phyloP scores from a whole-genome alignment of 1,284 basidiomycete species.

The Spongiforma sp. region DNA sequence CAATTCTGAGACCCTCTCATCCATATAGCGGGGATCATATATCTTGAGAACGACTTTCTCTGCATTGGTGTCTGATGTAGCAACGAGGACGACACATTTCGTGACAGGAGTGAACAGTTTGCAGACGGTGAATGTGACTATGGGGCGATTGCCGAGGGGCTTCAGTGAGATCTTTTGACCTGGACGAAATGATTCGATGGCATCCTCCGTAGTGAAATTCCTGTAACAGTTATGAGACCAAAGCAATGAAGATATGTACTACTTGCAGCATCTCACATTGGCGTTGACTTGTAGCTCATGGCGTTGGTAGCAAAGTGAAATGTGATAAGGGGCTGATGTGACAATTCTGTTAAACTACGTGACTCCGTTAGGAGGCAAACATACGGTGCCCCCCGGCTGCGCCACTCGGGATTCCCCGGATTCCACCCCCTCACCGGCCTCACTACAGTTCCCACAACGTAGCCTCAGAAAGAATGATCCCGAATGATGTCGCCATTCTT shows the following conservation, averaged over 20 bases:
- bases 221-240: background rate
- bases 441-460: too few species aligned
- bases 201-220: background rate
- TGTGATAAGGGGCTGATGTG: too few species aligned
- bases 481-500: too few species aligned
- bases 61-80: background rate
- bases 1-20: background rate
- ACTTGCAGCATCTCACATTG: too few species aligned
- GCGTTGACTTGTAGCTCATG: too few species aligned
- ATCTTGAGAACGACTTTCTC: background rate
- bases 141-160: background rate
- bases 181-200: background rate
- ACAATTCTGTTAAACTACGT: too few species aligned
- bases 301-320: too few species aligned
- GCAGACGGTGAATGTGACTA: background rate
- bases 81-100: background rate
- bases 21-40: background rate
- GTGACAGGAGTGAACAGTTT: background rate
- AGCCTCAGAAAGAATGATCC: too few species aligned
- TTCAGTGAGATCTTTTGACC: background rate
- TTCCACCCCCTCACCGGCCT: too few species aligned
- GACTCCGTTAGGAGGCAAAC: too few species aligned
- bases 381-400: too few species aligned
- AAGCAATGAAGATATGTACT: background rate
- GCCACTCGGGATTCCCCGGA: too few species aligned